Evolutionary conservation across 352 stramenopile genomes (phyloP), one percentile per base, ranked within the genome.

Genomic region (Globisporangium irregulare): DNA sequence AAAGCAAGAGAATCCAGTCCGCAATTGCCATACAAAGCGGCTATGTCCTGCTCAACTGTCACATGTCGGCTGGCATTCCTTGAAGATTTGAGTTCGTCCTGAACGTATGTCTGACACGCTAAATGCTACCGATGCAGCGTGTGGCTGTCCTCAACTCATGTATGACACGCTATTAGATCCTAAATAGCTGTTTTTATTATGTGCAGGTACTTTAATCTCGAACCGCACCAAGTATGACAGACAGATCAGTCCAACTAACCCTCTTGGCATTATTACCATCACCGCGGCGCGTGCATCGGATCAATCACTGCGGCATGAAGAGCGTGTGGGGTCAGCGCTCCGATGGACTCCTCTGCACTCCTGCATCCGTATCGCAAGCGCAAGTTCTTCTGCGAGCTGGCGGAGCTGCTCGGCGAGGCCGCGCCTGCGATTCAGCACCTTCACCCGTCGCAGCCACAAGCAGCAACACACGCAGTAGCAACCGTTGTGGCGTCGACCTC

Each of bases 341-440:
- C n/a, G 29, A 62, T 62, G 56, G 32, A 62, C 32, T 24, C n/a
- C 56, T 62, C 56, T 20, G 15, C 50, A 25, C 60, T 67, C 29
- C 68, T 93, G 53, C 81, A 91, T 70, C 77, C 79, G 62, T 82
- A 84, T 51, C 79, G 81, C 50, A 92, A 95, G 73, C 80, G 84
- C 70, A 92, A 92, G 71, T 93, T 92, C 72, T 95, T 93, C 64
- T 72, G 71, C 12, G 85, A 82, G 18, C 73, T 91, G 20, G 81
- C 81, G 0, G 68, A 78, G 36, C 64, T 93, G 18, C 70, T 93
- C 25, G 56, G 72, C 22, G 80, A 93, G 61, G 69, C 75, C 2
- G 59, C 68, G 9, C 80, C 73, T 0, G 51, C 63, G 20, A 76
- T 87, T 20, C 72, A 70, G 25, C 71, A 70, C 14, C 65, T 89